A percentile compares a stretch with the other conserved stretches of the same genome.
phyloP scores from a whole-genome alignment of 805 yeast species.

The Cyberlindnera samutprakarnensis region DNA sequence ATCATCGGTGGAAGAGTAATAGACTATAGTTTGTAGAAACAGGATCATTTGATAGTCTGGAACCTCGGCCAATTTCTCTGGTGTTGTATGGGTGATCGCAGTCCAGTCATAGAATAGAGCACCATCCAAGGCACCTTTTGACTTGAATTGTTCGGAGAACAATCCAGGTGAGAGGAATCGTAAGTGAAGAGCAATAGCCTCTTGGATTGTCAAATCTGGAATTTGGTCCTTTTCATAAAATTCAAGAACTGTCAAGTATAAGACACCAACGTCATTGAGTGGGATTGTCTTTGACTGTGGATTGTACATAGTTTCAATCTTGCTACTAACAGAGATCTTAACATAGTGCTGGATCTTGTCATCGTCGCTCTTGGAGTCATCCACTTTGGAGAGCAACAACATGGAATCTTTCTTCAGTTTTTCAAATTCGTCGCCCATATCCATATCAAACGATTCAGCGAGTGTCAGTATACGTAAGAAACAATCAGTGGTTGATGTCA shows the following conservation, averaged over 20 bases:
- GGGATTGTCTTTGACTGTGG: conserved; percentile 24
- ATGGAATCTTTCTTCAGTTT: conserved; percentile 29
- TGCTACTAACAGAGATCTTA: conserved; percentile 24
- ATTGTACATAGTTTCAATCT: conserved; percentile 21
- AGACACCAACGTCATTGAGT: conserved; percentile 26
- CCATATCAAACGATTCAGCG: conserved; percentile 60
- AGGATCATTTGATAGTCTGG: conserved; percentile 28
- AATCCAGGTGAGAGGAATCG: conserved; percentile 34
- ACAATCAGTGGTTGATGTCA: conserved; percentile 26
- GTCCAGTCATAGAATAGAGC: conserved; percentile 31
- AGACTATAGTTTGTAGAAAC: conserved; percentile 36
- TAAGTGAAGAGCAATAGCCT: conserved; percentile 34
- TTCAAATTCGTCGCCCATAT: conserved; percentile 35
- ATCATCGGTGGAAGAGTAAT: conserved; percentile 27
- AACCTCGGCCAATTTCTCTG: conserved; percentile 15
- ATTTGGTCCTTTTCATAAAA: conserved; percentile 9
- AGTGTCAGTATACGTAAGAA: conserved; percentile 39
- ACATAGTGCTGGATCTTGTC: conserved; percentile 25
- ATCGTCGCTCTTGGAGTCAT: conserved; percentile 15
- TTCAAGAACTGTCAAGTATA: conserved; percentile 22
- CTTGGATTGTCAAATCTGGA: conserved; percentile 13
- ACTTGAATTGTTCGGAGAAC: conserved; percentile 16
- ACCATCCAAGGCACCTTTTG: conserved; percentile 22
- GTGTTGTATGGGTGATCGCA: conserved; percentile 20
- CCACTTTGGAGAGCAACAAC: conserved; percentile 33